Base-by-base conservation (phyloP, 2,329 filamentous ascomycete genomes). In the Alternaria ventricosa region DNA sequence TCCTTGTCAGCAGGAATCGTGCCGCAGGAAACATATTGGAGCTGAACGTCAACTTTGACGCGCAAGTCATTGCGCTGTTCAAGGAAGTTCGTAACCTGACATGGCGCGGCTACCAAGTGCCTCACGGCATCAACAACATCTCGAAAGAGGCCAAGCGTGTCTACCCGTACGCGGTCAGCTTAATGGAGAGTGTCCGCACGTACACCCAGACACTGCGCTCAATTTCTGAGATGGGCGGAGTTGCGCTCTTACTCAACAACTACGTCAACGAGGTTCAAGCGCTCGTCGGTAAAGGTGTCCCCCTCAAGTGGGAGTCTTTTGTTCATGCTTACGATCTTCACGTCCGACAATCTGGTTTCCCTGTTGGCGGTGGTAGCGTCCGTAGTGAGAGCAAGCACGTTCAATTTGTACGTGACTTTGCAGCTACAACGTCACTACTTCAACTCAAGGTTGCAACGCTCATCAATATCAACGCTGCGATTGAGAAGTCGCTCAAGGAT, bases 131-230 rank as follows among this genome's bases (percentile, higher is more conserved):
- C 75, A 96, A 91, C 80, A 98, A 93, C 67, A 93, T 97, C 57
- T 97, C 96, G 1, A 99, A 98, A 80, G 96, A 99, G 78, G 96
- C 96, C n/a, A 97, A 97, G 82, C 89, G 96, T 57, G 96, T 99
- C 5, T 99, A 99, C 73, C 96, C 96, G 0, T 99, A 96, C 75
- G 96, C 96, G 23, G 94, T 99, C 69, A 98, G 94, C 76, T 83
- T 99, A 70, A 99, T 99, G 94, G 96, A 99, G 82, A 98, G 94
- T 74, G 93, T 98, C n/a, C 89, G 94, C 62, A 98, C 94, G 0
- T 91, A 97, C 67, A 88, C 93, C 2, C 95, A 98, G 80, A 97
- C 94, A 0, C 90, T 91, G 71, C 90, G 93, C 28, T 89, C 92
- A 55, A 96, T 99, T 63, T 85, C 89, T 18, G 88, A 91, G 58